Percentiles rank a stretch among this genome's conserved stretches.
Evolutionary conservation across 148 eudicot genomes (phyloP).

Genomic region (Arctostaphylos glauca): DNA sequence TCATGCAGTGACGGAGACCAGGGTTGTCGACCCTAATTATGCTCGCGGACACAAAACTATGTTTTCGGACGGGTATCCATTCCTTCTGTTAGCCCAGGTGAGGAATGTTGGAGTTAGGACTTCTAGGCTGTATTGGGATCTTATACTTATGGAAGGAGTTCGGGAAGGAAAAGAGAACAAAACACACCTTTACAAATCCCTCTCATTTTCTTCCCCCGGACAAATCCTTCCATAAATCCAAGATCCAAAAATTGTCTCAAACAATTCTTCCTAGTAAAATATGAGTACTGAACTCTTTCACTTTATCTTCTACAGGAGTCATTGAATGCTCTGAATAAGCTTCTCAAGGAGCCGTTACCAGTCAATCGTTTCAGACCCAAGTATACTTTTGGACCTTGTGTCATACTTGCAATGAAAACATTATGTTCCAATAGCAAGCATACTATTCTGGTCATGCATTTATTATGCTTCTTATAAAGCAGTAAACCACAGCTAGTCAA

Average conservation of each 20-base stretch:
- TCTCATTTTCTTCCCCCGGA: too few species aligned
- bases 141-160: not conserved
- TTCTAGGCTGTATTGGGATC: not conserved
- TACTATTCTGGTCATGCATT: not conserved
- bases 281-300: not conserved
- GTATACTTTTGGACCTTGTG: conserved; percentile 31
- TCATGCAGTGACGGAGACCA: conserved; percentile 54
- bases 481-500: not conserved
- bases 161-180: not conserved
- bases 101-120: not conserved
- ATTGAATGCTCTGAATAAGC: conserved; percentile 57
- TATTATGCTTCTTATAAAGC: not conserved
- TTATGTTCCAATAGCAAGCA: not conserved
- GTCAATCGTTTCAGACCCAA: conserved; percentile 87
- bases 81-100: conserved; percentile 77
- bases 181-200: not conserved
- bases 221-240: not conserved
- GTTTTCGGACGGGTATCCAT: conserved; percentile 76
- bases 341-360: conserved; percentile 65
- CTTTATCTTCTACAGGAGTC: conserved; percentile 52
- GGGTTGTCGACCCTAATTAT: conserved; percentile 61
- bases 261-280: not conserved
- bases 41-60: conserved; percentile 71
- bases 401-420: conserved; percentile 2
- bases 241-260: not conserved